phyloP scores from a whole-genome alignment of 331 rosid species.

The Malus hybrid region DNA sequence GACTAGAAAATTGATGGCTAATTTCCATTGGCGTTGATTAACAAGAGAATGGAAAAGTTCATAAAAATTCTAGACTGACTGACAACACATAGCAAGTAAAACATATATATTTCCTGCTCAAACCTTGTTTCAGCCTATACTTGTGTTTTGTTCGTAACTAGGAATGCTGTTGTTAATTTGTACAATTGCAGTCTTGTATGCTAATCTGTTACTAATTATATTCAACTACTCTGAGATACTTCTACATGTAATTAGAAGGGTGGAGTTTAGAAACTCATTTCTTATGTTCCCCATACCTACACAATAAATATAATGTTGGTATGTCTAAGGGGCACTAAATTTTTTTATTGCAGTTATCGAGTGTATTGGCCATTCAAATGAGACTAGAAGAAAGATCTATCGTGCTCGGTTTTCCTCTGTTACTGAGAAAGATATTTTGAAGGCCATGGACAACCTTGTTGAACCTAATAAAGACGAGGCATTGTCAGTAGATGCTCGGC shows the following conservation, averaged over 20 bases:
- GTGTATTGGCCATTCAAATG: conserved; percentile 52
- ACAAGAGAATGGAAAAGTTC: neutral
- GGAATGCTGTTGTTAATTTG: neutral
- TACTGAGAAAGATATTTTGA: conserved; percentile 80
- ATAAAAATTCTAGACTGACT: neutral
- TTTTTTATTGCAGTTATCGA: conserved; percentile 69
- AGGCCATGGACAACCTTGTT: conserved; percentile 82
- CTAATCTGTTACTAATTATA: neutral
- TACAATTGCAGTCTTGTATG: neutral
- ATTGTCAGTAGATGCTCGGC: conserved; percentile 93
- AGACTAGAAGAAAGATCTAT: conserved; percentile 38
- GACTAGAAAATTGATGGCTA: neutral
- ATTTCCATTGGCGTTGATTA: neutral
- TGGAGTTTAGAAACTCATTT: neutral
- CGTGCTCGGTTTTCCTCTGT: conserved; percentile 96
- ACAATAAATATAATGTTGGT: neutral
- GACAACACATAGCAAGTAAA: neutral
- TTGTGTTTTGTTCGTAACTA: neutral
- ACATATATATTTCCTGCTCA: neutral
- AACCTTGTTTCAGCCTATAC: neutral
- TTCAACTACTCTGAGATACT: neutral
- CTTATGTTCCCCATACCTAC: neutral
- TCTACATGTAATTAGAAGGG: neutral
- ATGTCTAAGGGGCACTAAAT: neutral
- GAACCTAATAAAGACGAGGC: conserved; percentile 80